Evolutionary conservation across 768 basidiomycete species (phyloP), one percentile per base, ranked within the genome.

Genomic region (Sporobolomyces phaffii): DNA sequence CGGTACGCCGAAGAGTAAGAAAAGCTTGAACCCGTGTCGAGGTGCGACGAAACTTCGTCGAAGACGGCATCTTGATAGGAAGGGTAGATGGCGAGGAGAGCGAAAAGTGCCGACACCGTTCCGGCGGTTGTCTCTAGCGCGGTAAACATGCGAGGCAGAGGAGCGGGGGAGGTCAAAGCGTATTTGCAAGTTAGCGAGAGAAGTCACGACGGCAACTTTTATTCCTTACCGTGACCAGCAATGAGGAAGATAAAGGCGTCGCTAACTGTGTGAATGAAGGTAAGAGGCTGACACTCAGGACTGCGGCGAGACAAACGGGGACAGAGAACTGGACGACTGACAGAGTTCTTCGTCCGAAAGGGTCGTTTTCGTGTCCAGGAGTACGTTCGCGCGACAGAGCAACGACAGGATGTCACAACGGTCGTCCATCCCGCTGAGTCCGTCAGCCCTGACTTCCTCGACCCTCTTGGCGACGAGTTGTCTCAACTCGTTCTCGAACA

Each of bases 101-200:
- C 72, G 48, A 76, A 64, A 11, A 74, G 58, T 29, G 69, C 69
- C 1, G 70, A 53, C 22, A 77, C 33, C 14, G 75, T 63, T 58
- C 74, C 68, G 8, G 76, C 73, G 4, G 76, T 75, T 0, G 76
- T 76, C 31, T 76, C 58, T 64, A n/a, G n/a, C n/a, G n/a, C n/a
- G n/a, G n/a, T n/a, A n/a, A n/a, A n/a, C n/a, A n/a, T n/a, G n/a
- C n/a, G n/a, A n/a, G n/a, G n/a, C n/a, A n/a, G n/a, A n/a, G 70
- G 31, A 18, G 9, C 24, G 47, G 26, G 28, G 31, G 38, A 17
- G 31, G 41, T 17, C 10, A 31, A 18, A 28, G 62, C 15, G 18
- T n/a, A n/a, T n/a, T n/a, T n/a, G n/a, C n/a, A n/a, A n/a, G n/a
- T n/a, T n/a, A n/a, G n/a, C n/a, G n/a, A n/a, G n/a, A n/a, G n/a